phyloP scores from a whole-genome alignment of 306 rosid genomes.

The Dalbergia oliveri region DNA sequence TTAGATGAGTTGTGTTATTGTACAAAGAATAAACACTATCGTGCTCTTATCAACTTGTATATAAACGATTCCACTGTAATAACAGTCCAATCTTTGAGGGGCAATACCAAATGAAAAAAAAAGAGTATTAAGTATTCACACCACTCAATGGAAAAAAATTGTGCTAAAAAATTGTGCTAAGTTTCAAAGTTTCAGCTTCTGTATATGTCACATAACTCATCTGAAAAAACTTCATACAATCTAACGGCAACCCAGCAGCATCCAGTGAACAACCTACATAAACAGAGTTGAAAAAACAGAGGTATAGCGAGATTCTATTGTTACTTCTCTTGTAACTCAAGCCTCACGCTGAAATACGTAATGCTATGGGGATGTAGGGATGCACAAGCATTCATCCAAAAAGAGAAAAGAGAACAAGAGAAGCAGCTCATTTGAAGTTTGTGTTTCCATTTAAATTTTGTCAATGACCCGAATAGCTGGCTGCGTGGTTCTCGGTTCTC shows the following conservation, averaged over 20 bases:
- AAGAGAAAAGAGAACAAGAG: conserved; percentile 26
- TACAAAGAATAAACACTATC: not conserved
- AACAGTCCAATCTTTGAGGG: not conserved
- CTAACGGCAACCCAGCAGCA: not conserved
- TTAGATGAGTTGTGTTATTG: not conserved
- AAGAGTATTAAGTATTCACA: not conserved
- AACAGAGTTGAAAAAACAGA: conserved; percentile 36
- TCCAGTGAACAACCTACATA: not conserved
- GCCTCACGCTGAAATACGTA: not conserved
- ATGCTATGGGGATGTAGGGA: not conserved
- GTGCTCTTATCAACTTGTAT: not conserved
- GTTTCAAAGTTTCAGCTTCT: not conserved
- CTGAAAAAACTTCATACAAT: conserved; percentile 27
- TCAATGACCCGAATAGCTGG: conserved; percentile 47
- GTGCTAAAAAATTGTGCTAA: not conserved
- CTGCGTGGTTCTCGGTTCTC: conserved; percentile 37
- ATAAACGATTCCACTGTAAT: too few relatives aligned
- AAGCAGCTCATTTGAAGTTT: conserved; percentile 14
- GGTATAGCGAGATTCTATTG: conserved; percentile 1
- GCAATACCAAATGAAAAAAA: not conserved
- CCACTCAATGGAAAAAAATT: not conserved
- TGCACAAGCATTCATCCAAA: conserved; percentile 13
- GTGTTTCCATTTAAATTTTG: conserved; percentile 39
- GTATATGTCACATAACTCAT: not conserved
- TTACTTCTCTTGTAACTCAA: conserved; percentile 2